These are phyloP conservation scores for Saturnispora besseyi DNA, from an alignment of 805 yeast genomes.

Conservation along the genomic window DNA sequence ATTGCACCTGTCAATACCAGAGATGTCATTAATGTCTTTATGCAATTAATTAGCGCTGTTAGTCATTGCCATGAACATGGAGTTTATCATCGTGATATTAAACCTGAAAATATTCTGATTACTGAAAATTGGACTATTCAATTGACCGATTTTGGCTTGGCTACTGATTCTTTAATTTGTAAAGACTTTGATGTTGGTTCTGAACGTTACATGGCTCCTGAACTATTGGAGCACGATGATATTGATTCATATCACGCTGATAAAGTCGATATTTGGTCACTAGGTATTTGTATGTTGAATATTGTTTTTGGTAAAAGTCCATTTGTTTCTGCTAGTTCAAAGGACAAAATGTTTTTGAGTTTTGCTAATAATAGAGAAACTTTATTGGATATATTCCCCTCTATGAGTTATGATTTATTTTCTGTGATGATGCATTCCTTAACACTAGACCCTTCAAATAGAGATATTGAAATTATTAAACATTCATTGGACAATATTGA, in stretches of 20 bases:
- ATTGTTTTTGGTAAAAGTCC: constrained; percentile 86
- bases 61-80: constrained; percentile 41
- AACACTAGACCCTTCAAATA: constrained; percentile 79
- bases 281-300: constrained; percentile 76
- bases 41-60: constrained; percentile 41
- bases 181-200: constrained; percentile 80
- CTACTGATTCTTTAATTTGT: constrained; percentile 44
- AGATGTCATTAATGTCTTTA: constrained; percentile 46
- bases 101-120: constrained; percentile 49
- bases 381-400: constrained; percentile 81
- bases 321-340: constrained; percentile 66
- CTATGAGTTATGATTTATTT: constrained; percentile 80
- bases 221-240: constrained; percentile 52
- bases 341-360: constrained; percentile 73
- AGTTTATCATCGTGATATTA: constrained; percentile 48
- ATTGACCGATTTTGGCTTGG: constrained; percentile 52
- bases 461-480: constrained; percentile 56
- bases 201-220: constrained; percentile 94
- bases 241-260: constrained; percentile 64
- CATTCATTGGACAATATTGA: constrained; percentile 50
- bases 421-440: constrained; percentile 70
- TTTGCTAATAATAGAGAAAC: constrained; percentile 85
- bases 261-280: constrained; percentile 82
- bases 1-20: constrained; percentile 52
- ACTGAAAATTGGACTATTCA: constrained; percentile 48